Evolutionary conservation across 2,329 filamentous ascomycete genomes (phyloP), one percentile per base, ranked within the genome.

Genomic region (Fusarium vanettenii): DNA sequence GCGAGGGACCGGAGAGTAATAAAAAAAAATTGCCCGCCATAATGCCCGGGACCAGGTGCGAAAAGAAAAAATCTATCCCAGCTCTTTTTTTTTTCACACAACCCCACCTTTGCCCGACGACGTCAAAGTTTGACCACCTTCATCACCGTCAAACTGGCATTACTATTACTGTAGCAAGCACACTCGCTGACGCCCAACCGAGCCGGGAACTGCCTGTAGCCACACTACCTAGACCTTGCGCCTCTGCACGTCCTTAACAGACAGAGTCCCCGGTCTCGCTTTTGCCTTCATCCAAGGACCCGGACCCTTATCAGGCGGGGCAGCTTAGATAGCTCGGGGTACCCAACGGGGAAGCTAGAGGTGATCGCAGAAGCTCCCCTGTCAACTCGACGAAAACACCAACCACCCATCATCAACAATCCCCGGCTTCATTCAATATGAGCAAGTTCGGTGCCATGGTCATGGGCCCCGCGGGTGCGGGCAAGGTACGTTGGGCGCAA

Each of bases 391-490:
- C 55, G 41, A 69, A 60, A 66, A 64, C 66, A 64, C 67, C 72
- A 76, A 66, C 37, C 64, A 29, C 64, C 61, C 61, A 56, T 50
- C 37, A 60, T 67, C 66, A 66, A 60, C 56, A 61, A 29, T 65
- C 45, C 57, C 31, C 59, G 59, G 56, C 65, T 70, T 66, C 81
- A 29, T 52, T 31, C 48, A 86, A 69, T 75, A 97, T 97, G 95
- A 96, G 94, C 85, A 98, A 98, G 85, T 98, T 95, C 82, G 97
- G 97, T 63, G 92, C 94, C 75, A 92, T 98, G 85, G 92, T 98
- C 71, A 98, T 98, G 93, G 97, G 97, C 82, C 97, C 96, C 70
- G 96, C 97, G 22, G 97, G 95, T 76, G 95, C 95, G 25, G 97
- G 97, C 85, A 99, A 98, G 89, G 92, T 93, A 84, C 75, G 86